Evolutionary conservation across 176 grass and related monocot species (phyloP), one percentile per base, ranked within the genome.

Genomic region (Calamus simplicifolius): DNA sequence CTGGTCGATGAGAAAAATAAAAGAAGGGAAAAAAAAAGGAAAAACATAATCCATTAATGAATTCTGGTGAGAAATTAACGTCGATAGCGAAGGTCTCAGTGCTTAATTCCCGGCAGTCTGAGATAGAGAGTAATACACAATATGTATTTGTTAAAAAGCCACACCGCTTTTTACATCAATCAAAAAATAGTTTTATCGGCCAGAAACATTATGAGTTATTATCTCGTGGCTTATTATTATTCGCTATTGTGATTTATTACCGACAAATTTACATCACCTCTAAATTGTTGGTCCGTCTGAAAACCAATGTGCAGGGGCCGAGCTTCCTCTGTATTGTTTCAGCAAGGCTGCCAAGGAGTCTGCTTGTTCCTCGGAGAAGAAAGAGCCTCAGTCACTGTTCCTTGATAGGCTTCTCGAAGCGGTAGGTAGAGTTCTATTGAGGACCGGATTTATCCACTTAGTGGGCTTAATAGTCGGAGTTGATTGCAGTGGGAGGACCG

Each of bases 401-500:
- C 78, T 97, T 27, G 16, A 14, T 60, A 83, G 66, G 43, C 83
- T 97, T 82, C 78, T 91, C 50, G 80, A 73, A 73, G 78, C 80
- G 82, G 90, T 87, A 57, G 49, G 66, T 73, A 64, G 3, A 51
- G 12, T 16, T 59, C 6, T 17, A 14, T 25, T 12, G 6, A 5
- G 28, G 49, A 61, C 50, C 28, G 5, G 18, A 48, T 72, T 52
- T 73, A 5, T n/a, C 35, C 1, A 25, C 3, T 57, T 2, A 21
- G 3, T 38, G 50, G 6, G 28, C 0, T 54, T 59, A 14, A 6
- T 27, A 21, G n/a, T 57, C 25, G 38, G 2, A 17, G 14, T 18
- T 51, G 19, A 15, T 63, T 72, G 54, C 58, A 90, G 86, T 90
- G 92, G 92, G 83, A 90, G 3, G 64, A 85, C 14, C 27, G 87